These are phyloP conservation scores for Lasiosphaeris hirsuta DNA, from an alignment of 495 filamentous ascomycete genomes.

Conservation along the genomic window DNA sequence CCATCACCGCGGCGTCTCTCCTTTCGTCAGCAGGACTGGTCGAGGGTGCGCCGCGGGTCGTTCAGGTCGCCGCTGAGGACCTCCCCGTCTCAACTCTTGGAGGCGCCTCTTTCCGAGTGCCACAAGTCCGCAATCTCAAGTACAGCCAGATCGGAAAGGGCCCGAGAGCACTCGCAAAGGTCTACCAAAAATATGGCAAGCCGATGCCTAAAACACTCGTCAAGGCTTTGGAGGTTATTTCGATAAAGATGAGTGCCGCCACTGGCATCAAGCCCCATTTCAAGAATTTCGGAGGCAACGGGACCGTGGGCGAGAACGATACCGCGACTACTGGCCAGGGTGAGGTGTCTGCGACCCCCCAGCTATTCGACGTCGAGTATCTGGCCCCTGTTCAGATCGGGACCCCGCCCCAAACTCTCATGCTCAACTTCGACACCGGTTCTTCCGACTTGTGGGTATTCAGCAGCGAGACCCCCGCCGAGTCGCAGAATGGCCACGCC, in stretches of 20 bases:
- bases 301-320: conserved; percentile 15
- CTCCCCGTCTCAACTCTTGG: conserved; percentile 34
- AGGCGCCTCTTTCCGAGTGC: conserved; percentile 39
- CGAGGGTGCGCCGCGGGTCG: conserved; percentile 18
- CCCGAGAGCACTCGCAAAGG: conserved; percentile 38
- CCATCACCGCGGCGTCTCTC: conserved; percentile 27
- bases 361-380: conserved; percentile 62
- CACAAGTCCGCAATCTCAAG: conserved; percentile 39
- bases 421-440: conserved; percentile 72
- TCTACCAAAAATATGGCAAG: conserved; percentile 40
- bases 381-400: conserved; percentile 65
- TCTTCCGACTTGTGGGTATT: conserved; percentile 68
- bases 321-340: conserved; percentile 15
- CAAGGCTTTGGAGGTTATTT: conserved; percentile 30
- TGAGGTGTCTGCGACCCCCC: conserved; percentile 35
- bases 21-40: conserved; percentile 25
- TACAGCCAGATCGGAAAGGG: conserved; percentile 37
- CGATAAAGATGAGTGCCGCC: not conserved
- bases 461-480: conserved; percentile 41
- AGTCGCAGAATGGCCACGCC: conserved; percentile 47
- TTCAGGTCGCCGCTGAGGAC: conserved; percentile 20
- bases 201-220: conserved; percentile 33
- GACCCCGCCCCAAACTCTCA: conserved; percentile 63
- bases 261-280: not conserved
- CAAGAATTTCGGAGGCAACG: conserved; percentile 6